These are phyloP conservation scores for Cystobasidium ongulense DNA, from an alignment of 768 basidiomycete genomes.

Conservation along the genomic window DNA sequence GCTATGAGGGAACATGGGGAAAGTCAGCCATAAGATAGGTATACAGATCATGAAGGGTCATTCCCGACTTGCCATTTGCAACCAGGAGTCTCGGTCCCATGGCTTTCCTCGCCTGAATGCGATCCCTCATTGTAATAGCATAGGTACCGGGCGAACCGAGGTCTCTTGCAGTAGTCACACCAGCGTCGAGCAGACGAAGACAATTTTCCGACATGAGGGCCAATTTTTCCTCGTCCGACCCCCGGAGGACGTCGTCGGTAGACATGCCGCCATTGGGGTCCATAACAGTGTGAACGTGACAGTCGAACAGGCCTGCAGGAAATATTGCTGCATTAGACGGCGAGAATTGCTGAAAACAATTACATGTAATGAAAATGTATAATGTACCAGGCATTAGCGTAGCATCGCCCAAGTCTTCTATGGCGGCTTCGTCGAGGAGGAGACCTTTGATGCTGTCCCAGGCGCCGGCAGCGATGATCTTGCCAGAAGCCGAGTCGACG, in stretches of 20 bases:
- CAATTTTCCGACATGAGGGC: background rate
- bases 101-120: background rate
- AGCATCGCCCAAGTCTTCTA: constrained; percentile 8
- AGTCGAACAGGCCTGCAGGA: constrained; percentile 8
- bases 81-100: background rate
- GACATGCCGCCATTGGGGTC: background rate
- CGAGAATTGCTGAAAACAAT: too few relatives aligned
- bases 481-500: background rate
- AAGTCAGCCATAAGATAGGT: background rate
- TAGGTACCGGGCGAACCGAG: background rate
- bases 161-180: constrained; percentile 10
- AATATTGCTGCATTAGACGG: too few relatives aligned
- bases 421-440: background rate
- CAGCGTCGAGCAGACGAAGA: constrained; percentile 15
- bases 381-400: constrained; percentile 1
- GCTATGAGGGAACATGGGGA: background rate
- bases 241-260: background rate
- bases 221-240: background rate
- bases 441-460: background rate
- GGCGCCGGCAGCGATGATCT: background rate
- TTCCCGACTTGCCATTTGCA: background rate
- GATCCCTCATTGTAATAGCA: background rate
- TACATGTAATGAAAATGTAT: background rate
- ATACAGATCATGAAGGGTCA: background rate
- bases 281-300: constrained; percentile 9